A percentile compares a stretch with the other conserved stretches of the same genome.
These are phyloP conservation scores for Botrytis elliptica DNA, from an alignment of 2,329 filamentous ascomycete genomes.

Conservation along the genomic window DNA sequence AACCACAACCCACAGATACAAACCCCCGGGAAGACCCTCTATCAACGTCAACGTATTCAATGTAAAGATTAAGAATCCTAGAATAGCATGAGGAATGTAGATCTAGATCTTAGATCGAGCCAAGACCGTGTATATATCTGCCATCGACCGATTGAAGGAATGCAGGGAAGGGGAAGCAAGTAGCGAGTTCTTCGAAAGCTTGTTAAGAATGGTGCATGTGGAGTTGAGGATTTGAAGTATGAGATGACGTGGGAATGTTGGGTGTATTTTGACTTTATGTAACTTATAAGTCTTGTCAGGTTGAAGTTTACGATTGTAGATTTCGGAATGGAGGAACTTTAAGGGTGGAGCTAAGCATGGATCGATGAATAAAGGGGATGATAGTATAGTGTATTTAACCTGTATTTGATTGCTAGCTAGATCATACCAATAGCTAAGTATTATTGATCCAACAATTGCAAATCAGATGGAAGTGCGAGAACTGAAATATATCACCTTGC, in stretches of 20 bases:
- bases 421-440: background rate
- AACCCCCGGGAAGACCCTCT: rapidly evolving
- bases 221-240: too few relatives aligned
- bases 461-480: background rate
- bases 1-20: background rate
- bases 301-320: too few relatives aligned
- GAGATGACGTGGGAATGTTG: too few relatives aligned
- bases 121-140: background rate
- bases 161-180: background rate
- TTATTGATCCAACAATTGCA: background rate
- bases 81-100: rapidly evolving
- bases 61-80: background rate
- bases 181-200: background rate
- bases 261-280: too few relatives aligned
- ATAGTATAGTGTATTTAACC: background rate
- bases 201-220: too few relatives aligned
- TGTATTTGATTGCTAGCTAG: background rate
- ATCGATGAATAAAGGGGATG: rapidly evolving
- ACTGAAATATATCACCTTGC: background rate
- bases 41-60: background rate
- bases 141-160: rapidly evolving
- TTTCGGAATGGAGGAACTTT: too few relatives aligned
- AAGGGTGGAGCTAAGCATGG: background rate
- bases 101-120: background rate
- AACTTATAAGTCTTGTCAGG: too few relatives aligned